These are phyloP conservation scores for Termitomyces titanicus DNA, from an alignment of 768 basidiomycete species.

Conservation along the genomic window DNA sequence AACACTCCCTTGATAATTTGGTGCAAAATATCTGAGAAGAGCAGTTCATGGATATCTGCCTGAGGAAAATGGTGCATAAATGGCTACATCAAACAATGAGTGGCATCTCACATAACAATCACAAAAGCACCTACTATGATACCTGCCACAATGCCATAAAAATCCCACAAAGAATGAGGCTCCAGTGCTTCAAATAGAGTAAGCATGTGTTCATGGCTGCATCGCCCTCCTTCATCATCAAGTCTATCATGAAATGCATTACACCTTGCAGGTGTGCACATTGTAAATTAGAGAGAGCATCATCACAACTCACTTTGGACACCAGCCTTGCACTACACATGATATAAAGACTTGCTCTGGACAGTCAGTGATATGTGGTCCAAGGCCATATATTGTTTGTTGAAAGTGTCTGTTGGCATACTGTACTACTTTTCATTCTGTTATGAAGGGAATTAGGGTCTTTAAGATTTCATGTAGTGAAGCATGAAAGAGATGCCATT, in stretches of 20 bases:
- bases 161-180: no score
- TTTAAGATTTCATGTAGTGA: background rate
- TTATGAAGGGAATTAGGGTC: background rate
- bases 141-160: no score
- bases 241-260: background rate
- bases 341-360: background rate
- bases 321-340: background rate
- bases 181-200: background rate
- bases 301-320: background rate
- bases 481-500: background rate
- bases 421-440: background rate
- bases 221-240: background rate
- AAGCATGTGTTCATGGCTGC: conserved; percentile 16
- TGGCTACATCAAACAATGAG: no score
- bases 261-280: background rate
- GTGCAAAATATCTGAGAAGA: no score
- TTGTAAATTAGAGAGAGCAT: background rate
- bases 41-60: no score
- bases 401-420: background rate
- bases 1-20: no score
- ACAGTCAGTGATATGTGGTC: background rate
- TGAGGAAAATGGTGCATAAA: no score
- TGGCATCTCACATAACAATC: no score
- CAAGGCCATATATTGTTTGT: background rate
- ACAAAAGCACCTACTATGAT: no score